Conservation (phyloP, 2,329 filamentous ascomycete genomes). For the Botryosphaeria agaves region DNA sequence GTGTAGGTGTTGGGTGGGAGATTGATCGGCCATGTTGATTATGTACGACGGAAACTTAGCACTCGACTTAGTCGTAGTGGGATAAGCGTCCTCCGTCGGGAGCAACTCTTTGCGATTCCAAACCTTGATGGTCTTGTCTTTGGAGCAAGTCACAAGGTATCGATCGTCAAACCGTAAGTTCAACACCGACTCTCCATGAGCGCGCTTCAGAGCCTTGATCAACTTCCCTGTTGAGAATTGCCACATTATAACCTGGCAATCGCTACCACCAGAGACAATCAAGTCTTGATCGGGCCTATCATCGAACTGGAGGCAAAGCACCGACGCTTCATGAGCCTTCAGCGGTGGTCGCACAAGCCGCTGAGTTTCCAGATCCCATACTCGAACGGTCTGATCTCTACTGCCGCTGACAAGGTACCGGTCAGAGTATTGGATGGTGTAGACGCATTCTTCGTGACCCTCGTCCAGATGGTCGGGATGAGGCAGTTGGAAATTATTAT, state of each 20-base stretch:
- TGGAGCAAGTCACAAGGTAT: conserved; percentile 90
- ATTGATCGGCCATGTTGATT: conserved; percentile 27
- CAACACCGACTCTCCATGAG: conserved; percentile 79
- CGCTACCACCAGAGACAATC: conserved; percentile 89
- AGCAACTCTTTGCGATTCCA: conserved; percentile 54
- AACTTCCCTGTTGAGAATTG: conserved; percentile 78
- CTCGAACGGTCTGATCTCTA: conserved; percentile 68
- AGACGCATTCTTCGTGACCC: conserved; percentile 83
- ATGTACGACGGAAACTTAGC: conserved; percentile 36
- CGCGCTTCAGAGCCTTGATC: conserved; percentile 55
- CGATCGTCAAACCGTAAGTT: conserved; percentile 86
- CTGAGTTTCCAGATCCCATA: conserved; percentile 77
- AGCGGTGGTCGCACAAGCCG: conserved; percentile 62
- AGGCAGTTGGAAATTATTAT: conserved; percentile 75
- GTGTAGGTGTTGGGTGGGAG: conserved; percentile 18
- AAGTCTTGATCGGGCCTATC: conserved; percentile 73
- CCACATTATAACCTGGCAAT: conserved; percentile 83
- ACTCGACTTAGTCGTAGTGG: conserved; percentile 20
- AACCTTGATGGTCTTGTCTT: conserved; percentile 92
- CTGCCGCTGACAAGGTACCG: conserved; percentile 87
- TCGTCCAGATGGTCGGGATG: conserved; percentile 66
- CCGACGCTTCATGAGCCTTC: conserved; percentile 63
- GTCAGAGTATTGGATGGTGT: conserved; percentile 77
- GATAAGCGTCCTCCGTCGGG: conserved; percentile 21
- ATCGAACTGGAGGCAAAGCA: conserved; percentile 91